Evolutionary conservation across 306 rosid species (phyloP).

Genomic region (Notholithocarpus densiflorus): DNA sequence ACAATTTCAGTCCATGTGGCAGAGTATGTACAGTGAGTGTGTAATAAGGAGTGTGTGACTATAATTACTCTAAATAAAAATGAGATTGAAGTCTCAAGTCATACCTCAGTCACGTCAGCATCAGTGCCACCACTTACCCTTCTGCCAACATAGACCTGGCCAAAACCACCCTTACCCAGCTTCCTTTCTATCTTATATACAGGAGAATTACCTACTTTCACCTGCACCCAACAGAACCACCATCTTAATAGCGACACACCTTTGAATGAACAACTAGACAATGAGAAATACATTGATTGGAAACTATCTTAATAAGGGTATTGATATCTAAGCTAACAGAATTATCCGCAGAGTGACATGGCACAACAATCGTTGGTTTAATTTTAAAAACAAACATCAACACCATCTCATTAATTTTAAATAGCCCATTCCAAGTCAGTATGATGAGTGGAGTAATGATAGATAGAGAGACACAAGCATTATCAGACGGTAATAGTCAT

Average conservation of each 20-base stretch:
- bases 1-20: no score
- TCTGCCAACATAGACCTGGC: constrained; percentile 94
- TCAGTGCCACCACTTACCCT: constrained; percentile 80
- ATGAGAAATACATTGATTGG: constrained; percentile 7
- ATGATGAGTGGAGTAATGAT: constrained; percentile 1
- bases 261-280: background rate
- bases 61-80: background rate
- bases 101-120: constrained; percentile 81
- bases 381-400: constrained; percentile 1
- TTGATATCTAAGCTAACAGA: background rate
- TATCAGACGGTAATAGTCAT: background rate
- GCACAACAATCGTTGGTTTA: constrained; percentile 1
- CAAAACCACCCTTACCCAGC: constrained; percentile 95
- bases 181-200: constrained; percentile 81
- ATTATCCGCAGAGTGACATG: background rate
- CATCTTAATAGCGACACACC: background rate
- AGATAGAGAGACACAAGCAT: constrained; percentile 5
- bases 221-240: constrained; percentile 42
- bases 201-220: constrained; percentile 90
- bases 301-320: background rate
- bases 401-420: constrained; percentile 6
- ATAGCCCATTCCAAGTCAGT: constrained; percentile 9
- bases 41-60: no score
- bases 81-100: constrained; percentile 22
- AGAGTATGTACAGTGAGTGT: no score